Conservation (phyloP, 345 rosid species). For the Citrus hindsii region DNA sequence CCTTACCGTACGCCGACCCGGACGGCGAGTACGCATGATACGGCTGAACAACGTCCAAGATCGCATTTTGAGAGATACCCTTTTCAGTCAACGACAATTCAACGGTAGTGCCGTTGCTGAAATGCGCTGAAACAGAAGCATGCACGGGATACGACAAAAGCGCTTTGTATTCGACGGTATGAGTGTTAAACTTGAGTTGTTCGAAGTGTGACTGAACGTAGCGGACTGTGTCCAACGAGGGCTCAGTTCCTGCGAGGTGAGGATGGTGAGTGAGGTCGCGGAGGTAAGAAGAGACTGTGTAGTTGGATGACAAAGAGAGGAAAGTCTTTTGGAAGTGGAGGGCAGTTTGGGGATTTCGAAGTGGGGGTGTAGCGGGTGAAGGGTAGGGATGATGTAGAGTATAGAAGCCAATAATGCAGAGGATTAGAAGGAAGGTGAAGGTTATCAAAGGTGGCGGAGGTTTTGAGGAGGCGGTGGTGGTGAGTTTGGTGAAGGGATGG, state of each 20-base stretch:
- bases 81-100: slow-evolving; percentile 43
- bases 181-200: slow-evolving; percentile 54
- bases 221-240: slow-evolving; percentile 45
- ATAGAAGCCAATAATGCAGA: slow-evolving; percentile 55
- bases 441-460: slow-evolving; percentile 46
- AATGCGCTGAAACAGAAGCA: slow-evolving; percentile 48
- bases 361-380: slow-evolving; percentile 1
- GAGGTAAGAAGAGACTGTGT: slow-evolving; percentile 75
- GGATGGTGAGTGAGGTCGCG: slow-evolving; percentile 69
- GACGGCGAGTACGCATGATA: slow-evolving; percentile 97
- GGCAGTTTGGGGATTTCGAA: slow-evolving; percentile 26
- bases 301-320: slow-evolving; percentile 69
- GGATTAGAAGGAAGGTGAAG: slow-evolving; percentile 43
- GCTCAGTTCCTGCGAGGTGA: slow-evolving; percentile 84
- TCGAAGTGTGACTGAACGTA: slow-evolving; percentile 66
- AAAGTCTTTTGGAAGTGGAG: slow-evolving; percentile 44
- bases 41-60: slow-evolving; percentile 43
- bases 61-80: neutral
- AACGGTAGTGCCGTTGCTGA: slow-evolving; percentile 43
- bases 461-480: slow-evolving; percentile 28
- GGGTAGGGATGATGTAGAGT: slow-evolving; percentile 36
- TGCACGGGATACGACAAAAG: slow-evolving; percentile 73
- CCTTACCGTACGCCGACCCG: slow-evolving; percentile 51
- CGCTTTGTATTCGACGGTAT: slow-evolving; percentile 40
- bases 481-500: slow-evolving; percentile 29